Evolutionary conservation across 345 rosid species (phyloP).

Genomic region (Limnanthes douglasii): DNA sequence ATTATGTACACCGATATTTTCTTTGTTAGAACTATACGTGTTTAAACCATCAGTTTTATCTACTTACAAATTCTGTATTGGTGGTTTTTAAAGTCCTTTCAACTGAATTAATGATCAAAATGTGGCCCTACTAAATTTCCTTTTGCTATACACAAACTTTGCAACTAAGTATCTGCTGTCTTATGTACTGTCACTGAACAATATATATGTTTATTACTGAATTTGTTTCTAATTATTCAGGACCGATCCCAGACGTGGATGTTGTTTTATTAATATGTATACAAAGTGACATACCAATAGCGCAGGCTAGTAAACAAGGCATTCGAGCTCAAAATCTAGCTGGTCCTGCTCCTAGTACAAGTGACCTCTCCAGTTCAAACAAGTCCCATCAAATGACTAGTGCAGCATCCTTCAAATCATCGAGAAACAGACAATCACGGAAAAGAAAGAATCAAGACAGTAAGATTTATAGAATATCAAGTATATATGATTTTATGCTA

Average conservation of each 20-base stretch:
- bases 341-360: conserved; percentile 38
- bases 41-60: too few species aligned
- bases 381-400: conserved; percentile 39
- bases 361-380: conserved; percentile 58
- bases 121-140: too few species aligned
- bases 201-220: too few species aligned
- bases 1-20: too few species aligned
- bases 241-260: conserved; percentile 73
- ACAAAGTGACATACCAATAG: conserved; percentile 53
- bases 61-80: too few species aligned
- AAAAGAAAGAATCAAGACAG: conserved; percentile 57
- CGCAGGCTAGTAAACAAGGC: conserved; percentile 25
- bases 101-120: too few species aligned
- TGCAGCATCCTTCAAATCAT: conserved; percentile 43
- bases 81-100: too few species aligned
- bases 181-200: too few species aligned
- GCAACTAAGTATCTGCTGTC: too few species aligned
- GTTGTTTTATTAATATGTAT: conserved; percentile 73
- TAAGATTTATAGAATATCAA: conserved; percentile 12
- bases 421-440: conserved; percentile 38
- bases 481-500: neutral
- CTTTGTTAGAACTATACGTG: too few species aligned
- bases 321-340: conserved; percentile 14
- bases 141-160: too few species aligned
- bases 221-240: conserved; percentile 25